A percentile compares a stretch with the other conserved stretches of the same genome.
These are phyloP conservation scores for Melampsora larici-populina DNA, from an alignment of 1,284 basidiomycete species.

Conservation along the genomic window DNA sequence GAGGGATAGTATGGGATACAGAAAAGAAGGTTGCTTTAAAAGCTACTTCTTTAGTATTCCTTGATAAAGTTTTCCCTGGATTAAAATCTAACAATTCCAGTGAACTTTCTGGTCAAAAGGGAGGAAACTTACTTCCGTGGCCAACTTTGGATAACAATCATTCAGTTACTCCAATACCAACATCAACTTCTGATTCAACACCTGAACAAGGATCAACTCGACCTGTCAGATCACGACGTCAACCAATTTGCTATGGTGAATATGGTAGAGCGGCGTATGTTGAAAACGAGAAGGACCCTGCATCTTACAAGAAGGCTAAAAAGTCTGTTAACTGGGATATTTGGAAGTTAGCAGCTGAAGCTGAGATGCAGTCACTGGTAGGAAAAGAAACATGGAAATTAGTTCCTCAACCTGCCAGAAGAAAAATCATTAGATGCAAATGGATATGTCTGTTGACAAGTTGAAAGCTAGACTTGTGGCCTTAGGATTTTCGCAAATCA, in stretches of 20 bases:
- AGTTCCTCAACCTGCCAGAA: neutral
- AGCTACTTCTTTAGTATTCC: too few species aligned
- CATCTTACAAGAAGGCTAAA: too few species aligned
- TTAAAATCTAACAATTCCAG: neutral
- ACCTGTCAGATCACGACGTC: too few species aligned
- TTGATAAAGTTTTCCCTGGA: neutral
- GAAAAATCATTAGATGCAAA: neutral
- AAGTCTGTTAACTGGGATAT: too few species aligned
- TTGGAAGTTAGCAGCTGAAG: neutral
- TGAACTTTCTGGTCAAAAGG: neutral
- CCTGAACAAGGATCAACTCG: too few species aligned
- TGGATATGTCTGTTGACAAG: too few species aligned
- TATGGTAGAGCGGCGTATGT: neutral
- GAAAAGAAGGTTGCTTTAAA: neutral
- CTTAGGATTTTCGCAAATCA: too few species aligned
- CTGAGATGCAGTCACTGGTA: neutral
- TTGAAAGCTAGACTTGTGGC: too few species aligned
- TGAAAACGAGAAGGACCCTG: neutral
- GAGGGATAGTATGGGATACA: neutral
- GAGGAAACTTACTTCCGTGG: neutral
- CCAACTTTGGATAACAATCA: neutral
- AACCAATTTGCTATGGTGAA: neutral
- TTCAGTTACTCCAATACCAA: neutral
- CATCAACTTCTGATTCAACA: too few species aligned
- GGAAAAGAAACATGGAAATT: too few species aligned